Evolutionary conservation across 1,284 basidiomycete species (phyloP).

Genomic region (Marasmius fiardii): DNA sequence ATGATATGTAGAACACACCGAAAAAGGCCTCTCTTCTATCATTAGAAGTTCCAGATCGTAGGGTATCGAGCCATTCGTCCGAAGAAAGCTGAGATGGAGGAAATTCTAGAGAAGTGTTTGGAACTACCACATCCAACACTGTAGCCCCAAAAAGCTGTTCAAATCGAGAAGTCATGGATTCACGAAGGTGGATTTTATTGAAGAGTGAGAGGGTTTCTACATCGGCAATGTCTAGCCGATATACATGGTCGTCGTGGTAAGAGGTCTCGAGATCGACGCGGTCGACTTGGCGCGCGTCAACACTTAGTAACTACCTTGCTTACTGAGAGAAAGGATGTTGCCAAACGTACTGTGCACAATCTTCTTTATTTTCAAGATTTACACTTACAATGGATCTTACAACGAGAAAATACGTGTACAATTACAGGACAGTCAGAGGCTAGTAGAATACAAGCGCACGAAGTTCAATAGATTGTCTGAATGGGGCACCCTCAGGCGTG

Average conservation of each 20-base stretch:
- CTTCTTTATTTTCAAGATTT: too few species aligned
- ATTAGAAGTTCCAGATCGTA: not conserved
- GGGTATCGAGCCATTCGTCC: constrained; percentile 20
- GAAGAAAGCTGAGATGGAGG: not conserved
- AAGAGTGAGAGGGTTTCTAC: not conserved
- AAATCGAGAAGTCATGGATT: not conserved
- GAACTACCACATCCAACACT: not conserved
- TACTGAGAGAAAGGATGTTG: too few species aligned
- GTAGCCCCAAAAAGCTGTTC: not conserved
- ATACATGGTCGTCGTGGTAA: not conserved
- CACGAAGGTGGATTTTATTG: not conserved
- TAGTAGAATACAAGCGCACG: constrained; percentile 46
- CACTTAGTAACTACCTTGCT: too few species aligned
- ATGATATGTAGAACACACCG: not conserved
- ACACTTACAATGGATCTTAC: too few species aligned
- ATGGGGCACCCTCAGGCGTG: constrained; percentile 39
- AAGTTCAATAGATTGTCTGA: constrained; percentile 49
- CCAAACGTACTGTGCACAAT: too few species aligned
- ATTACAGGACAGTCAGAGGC: not conserved
- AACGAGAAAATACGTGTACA: too few species aligned
- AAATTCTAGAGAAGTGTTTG: constrained; percentile 1
- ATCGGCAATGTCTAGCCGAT: not conserved
- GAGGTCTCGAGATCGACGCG: too few species aligned
- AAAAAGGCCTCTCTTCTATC: constrained; percentile 3
- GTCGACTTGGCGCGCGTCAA: too few species aligned